Percentiles rank a stretch among this genome's conserved stretches.
These are phyloP conservation scores for Jimgerdemannia flammicorona DNA, from an alignment of 192 early-diverging fungal species.

Conservation along the genomic window DNA sequence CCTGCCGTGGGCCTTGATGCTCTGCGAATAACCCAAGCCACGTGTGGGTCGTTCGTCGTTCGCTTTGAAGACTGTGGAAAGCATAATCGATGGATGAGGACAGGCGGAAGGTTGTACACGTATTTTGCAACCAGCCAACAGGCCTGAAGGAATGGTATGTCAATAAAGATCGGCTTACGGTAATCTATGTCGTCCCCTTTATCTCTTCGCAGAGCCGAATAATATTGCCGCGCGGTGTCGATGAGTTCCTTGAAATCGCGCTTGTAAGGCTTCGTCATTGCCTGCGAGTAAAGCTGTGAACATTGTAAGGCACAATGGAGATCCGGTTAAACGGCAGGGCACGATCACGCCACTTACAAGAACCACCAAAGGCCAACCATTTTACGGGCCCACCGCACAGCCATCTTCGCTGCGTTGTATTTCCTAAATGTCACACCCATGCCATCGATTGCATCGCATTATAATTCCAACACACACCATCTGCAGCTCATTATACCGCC, in stretches of 20 bases:
- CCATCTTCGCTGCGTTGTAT: background rate
- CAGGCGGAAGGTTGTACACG: background rate
- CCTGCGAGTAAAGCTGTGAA: conserved; percentile 42
- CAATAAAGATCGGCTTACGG: conserved; percentile 8
- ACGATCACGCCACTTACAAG: too few relatives aligned
- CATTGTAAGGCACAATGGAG: background rate
- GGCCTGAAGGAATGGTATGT: too few relatives aligned
- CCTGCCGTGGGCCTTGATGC: conserved; percentile 16
- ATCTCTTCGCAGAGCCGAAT: conserved; percentile 16
- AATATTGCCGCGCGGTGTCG: conserved; percentile 41
- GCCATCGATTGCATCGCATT: too few relatives aligned
- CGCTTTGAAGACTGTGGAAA: conserved; percentile 17
- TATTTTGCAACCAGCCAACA: background rate
- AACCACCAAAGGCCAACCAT: background rate
- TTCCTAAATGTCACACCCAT: too few relatives aligned
- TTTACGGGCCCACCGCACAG: background rate
- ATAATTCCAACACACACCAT: conserved; percentile 34
- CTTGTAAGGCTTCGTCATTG: conserved; percentile 46
- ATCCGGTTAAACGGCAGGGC: too few relatives aligned
- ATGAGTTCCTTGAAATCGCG: conserved; percentile 49
- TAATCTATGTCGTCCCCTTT: conserved; percentile 28
- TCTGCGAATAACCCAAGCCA: conserved; percentile 21
- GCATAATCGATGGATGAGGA: background rate
- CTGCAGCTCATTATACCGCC: conserved; percentile 68
- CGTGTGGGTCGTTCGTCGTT: conserved; percentile 20